Percentiles rank a stretch among this genome's conserved stretches.
These are phyloP conservation scores for Beta lomatogona DNA, from an alignment of 179 eudicot genomes.

Conservation along the genomic window DNA sequence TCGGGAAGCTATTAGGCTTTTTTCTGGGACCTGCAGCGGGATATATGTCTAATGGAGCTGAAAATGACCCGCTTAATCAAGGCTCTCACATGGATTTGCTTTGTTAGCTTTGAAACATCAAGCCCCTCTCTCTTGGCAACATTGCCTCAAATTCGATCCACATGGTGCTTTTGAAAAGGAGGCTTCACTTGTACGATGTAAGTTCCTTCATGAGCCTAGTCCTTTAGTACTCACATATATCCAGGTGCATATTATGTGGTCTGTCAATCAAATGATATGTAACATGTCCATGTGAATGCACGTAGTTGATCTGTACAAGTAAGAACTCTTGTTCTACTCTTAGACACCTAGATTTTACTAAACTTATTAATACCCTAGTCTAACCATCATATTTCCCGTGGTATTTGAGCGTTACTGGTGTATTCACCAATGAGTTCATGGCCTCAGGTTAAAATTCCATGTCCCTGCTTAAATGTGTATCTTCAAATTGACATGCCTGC, in stretches of 20 bases:
- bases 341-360: background rate
- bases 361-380: background rate
- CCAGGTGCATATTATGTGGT: slow-evolving; percentile 1
- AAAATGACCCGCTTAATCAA: slow-evolving; percentile 16
- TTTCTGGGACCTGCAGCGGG: background rate
- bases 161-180: slow-evolving; percentile 13
- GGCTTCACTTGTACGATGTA: slow-evolving; percentile 8
- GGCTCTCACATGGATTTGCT: slow-evolving; percentile 47
- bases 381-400: background rate
- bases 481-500: no score
- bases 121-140: background rate
- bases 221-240: background rate
- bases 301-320: background rate
- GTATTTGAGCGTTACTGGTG: no score
- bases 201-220: background rate
- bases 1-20: background rate
- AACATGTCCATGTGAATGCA: slow-evolving; percentile 29
- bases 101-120: slow-evolving; percentile 12
- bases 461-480: no score
- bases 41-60: no score
- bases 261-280: background rate
- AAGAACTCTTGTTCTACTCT: background rate
- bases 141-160: background rate
- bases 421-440: no score
- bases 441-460: no score